phyloP scores from a whole-genome alignment of 805 yeast genomes.

The Nakazawaea siamensis region DNA sequence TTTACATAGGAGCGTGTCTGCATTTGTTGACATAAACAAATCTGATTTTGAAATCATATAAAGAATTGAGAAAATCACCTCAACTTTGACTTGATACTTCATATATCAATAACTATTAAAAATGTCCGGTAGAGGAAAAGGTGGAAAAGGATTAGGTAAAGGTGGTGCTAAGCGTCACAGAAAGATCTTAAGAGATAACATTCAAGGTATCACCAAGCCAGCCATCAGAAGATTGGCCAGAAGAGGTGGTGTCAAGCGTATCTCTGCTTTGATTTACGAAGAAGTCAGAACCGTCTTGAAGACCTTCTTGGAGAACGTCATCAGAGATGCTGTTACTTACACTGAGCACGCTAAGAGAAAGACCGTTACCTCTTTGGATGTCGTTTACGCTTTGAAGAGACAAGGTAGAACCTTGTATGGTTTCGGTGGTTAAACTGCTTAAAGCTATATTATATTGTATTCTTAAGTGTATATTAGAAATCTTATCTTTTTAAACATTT shows the following conservation, averaged over 20 bases:
- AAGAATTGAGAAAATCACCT: slow-evolving; percentile 1
- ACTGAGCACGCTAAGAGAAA: slow-evolving; percentile 99
- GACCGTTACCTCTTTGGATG: slow-evolving; percentile 98
- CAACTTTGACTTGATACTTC: slow-evolving; percentile 14
- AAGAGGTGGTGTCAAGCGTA: slow-evolving; percentile 99
- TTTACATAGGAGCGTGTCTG: no score
- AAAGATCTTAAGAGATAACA: slow-evolving; percentile 98
- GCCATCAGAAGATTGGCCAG: slow-evolving; percentile 99
- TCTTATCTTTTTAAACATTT: no score
- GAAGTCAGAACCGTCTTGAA: slow-evolving; percentile 97
- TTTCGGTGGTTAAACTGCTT: slow-evolving; percentile 86
- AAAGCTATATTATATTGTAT: slow-evolving; percentile 1
- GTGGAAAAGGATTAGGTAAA: slow-evolving; percentile 99
- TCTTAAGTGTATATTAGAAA: no score
- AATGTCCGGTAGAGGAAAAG: slow-evolving; percentile 99
- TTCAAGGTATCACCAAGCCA: slow-evolving; percentile 99
- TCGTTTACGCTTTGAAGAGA: slow-evolving; percentile 98
- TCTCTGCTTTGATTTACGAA: slow-evolving; percentile 96
- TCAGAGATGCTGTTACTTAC: slow-evolving; percentile 98
- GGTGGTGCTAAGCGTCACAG: slow-evolving; percentile 99
- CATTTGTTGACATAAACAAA: slow-evolving; percentile 5
- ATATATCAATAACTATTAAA: slow-evolving; percentile 18
- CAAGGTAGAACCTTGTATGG: slow-evolving; percentile 99
- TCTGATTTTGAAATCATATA: slow-evolving; percentile 6
- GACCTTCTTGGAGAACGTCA: slow-evolving; percentile 92